Base-by-base conservation (phyloP, 169 alveolate species). In the Plasmodium billcollinsi region DNA sequence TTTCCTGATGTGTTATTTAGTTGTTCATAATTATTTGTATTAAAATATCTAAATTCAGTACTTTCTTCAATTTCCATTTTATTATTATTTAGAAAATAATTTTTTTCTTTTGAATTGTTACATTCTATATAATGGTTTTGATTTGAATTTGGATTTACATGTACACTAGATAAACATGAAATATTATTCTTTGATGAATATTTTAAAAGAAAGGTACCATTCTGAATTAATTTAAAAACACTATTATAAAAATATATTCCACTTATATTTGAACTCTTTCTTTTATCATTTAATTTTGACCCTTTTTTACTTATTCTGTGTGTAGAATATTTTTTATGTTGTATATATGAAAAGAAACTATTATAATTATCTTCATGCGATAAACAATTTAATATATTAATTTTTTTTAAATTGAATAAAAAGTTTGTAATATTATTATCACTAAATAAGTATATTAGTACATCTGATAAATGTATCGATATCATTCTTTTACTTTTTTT, bases 401-500 rank as follows among this genome's bases (percentile, higher is more conserved):
- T 47, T 33, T 78, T 78, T 6, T 66, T 78, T 69, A 78, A n/a
- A 52, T 66, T 63, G 2, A 78, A 58, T 65, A 70, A 45, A 15
- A 78, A 65, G 3, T 50, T 78, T 2, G 54, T 65, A 39, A 66
- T 58, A 7, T 56, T 21, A 0, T 49, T 11, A 49, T 78, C 78
- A 61, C 50, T 65, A 29, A 18, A 78, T 5, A 71, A 11, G 14
- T 78, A 78, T 0, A 78, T 11, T 26, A 78, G 26, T 1, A 78
- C 69, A 50, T 78, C 89, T 2, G 75, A 63, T 12, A 78, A 3
- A 8, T 78, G 89, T 11, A 66, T 43, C 0, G 89, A 78, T 65
- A 78, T 18, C 89, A 78, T 78, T 24, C 89, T 21, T 56, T 78
- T 78, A 54, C 49, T 78, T 70, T 70, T 47, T 66, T 66, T 78